Base-by-base conservation (phyloP, 768 basidiomycete genomes). In the Mycena albidolilacea region DNA sequence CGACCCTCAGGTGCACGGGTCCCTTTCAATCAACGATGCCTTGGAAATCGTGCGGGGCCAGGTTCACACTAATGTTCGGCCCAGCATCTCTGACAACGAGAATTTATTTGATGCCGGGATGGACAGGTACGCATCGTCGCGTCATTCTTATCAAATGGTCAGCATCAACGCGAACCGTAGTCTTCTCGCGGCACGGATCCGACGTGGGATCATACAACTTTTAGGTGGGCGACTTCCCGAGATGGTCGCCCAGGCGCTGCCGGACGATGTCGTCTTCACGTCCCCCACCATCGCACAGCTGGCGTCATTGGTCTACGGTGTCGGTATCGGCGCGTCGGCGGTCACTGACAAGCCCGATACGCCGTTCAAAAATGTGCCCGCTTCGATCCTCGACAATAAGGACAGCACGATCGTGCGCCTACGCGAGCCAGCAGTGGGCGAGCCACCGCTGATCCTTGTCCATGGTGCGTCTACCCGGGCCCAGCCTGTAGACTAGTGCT, bases 171-270 rank as follows among this genome's bases (percentile, higher is more conserved):
- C 54, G 50, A 52, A 57, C 5, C 19, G 5, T 48, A 68, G 67
- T 61, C 67, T 68, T 50, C 48, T 68, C 38, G 67, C 67, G 21
- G 67, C 67, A n/a, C 58, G 67, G 1, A 68, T 68, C 58, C 59
- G 67, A 4, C 58, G 48, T 8, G 67, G 21, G 0, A 50, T 68
- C 44, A 68, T 67, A 46, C 46, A 50, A 8, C 15, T 23, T 14
- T 59, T 60, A 5, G 41, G 57, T 17, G 66, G 38, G 11, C 66
- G 41, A 17, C 3, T 67, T 19, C 59, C 67, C 38, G 37, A 50
- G 8, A 30, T 30, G 3, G 44, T 60, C 37, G 12, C 58, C n/a
- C 39, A 61, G 21, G 39, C 59, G 4, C 11, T 60, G 14, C 67
- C 67, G 0, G 7, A 68, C 46, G 67, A 68, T 48, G n/a, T 68